Conservation (phyloP, 2,329 filamentous ascomycete species). For the Diaporthe helianthi region DNA sequence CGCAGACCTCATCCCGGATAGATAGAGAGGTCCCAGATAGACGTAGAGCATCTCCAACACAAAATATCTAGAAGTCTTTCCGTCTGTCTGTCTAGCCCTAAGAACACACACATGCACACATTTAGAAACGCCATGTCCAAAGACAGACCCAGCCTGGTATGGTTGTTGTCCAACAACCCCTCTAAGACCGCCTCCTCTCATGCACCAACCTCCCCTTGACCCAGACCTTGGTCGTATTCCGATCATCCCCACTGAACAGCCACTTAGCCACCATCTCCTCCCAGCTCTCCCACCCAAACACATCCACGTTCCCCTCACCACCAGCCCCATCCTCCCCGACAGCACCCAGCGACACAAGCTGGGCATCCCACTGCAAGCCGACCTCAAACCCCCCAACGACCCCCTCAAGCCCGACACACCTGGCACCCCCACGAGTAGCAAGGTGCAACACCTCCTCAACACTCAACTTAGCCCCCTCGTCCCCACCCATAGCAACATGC, state of each 20-base stretch:
- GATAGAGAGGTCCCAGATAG: background rate
- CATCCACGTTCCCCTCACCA: constrained; percentile 72
- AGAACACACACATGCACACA: background rate
- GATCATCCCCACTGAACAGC: constrained; percentile 91
- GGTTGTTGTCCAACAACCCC: too few relatives aligned
- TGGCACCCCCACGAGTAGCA: constrained; percentile 86
- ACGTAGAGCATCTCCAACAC: too few relatives aligned
- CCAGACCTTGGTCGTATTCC: constrained; percentile 90
- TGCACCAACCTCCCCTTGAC: constrained; percentile 86
- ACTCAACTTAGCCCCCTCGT: constrained; percentile 70
- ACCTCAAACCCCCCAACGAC: constrained; percentile 82
- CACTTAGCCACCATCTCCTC: constrained; percentile 89
- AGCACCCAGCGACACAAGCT: constrained; percentile 72
- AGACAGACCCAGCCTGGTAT: background rate
- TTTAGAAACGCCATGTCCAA: background rate
- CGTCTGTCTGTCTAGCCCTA: background rate
- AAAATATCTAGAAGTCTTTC: background rate
- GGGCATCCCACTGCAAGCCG: constrained; percentile 91
- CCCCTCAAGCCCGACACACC: constrained; percentile 75
- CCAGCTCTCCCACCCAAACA: constrained; percentile 94
- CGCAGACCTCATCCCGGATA: background rate
- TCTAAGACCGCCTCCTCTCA: constrained; percentile 48
- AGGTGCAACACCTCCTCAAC: constrained; percentile 88
- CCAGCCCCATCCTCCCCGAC: constrained; percentile 52
- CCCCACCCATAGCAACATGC: constrained; percentile 65